These are phyloP conservation scores for Karstenula rhodostoma DNA, from an alignment of 2,329 filamentous ascomycete species.

Conservation along the genomic window DNA sequence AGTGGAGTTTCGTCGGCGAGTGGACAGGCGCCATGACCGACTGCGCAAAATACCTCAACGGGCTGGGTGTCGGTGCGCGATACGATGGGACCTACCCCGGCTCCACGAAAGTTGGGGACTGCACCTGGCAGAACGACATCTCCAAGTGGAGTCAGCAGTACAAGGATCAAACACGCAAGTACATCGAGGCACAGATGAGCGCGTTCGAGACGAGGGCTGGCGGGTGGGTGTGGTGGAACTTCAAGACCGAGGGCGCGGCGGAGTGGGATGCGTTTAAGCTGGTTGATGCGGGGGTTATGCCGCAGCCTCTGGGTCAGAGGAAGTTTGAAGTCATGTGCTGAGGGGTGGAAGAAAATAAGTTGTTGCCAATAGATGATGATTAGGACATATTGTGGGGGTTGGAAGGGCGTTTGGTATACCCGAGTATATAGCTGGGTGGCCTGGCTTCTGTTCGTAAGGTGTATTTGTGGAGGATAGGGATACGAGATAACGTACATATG, in stretches of 20 bases:
- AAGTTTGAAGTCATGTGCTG: conserved; percentile 33
- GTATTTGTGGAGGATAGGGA: conserved; percentile 4
- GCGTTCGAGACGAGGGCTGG: conserved; percentile 60
- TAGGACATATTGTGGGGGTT: not conserved
- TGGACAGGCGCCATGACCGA: conserved; percentile 74
- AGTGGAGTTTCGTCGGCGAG: conserved; percentile 73
- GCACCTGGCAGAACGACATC: conserved; percentile 59
- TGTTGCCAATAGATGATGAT: not conserved
- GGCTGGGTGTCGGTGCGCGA: conserved; percentile 66
- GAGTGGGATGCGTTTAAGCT: conserved; percentile 64
- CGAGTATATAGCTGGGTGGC: not conserved
- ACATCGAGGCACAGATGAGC: conserved; percentile 64
- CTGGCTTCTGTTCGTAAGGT: conserved; percentile 7
- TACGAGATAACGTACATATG: not conserved
- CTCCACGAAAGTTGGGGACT: conserved; percentile 61
- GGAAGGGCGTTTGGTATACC: not conserved
- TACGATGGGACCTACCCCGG: conserved; percentile 65
- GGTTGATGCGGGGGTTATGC: conserved; percentile 61
- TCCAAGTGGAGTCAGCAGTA: conserved; percentile 56
- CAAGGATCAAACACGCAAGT: conserved; percentile 58
- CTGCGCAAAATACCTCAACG: conserved; percentile 61
- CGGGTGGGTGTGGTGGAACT: conserved; percentile 68
- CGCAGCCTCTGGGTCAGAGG: conserved; percentile 38
- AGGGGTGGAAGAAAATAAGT: not conserved
- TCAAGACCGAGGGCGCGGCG: conserved; percentile 62